These are phyloP conservation scores for Phyllosticta citrichinensis DNA, from an alignment of 2,329 filamentous ascomycete genomes.

Conservation along the genomic window DNA sequence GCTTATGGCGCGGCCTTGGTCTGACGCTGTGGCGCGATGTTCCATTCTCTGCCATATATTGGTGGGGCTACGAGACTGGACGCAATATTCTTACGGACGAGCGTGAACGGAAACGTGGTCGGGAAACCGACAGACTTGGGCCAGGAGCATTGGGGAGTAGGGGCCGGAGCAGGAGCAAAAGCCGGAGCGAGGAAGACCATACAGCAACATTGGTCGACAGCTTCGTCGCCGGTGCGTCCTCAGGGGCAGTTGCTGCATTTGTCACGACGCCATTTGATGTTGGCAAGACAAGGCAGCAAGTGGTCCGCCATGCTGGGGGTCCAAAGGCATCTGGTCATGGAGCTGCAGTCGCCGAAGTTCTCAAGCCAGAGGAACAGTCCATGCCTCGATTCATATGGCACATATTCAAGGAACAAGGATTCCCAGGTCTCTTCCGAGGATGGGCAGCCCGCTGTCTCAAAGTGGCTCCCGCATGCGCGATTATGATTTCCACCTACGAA, in stretches of 20 bases:
- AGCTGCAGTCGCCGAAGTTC: slow-evolving; percentile 23
- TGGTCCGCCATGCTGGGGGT: slow-evolving; percentile 50
- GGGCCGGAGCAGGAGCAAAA: slow-evolving; percentile 27
- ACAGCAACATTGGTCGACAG: slow-evolving; percentile 75
- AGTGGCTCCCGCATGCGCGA: slow-evolving; percentile 90
- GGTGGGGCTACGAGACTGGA: slow-evolving; percentile 91
- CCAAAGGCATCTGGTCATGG: slow-evolving; percentile 10
- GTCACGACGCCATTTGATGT: slow-evolving; percentile 95
- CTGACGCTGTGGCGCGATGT: slow-evolving; percentile 95
- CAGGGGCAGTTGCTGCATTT: slow-evolving; percentile 76
- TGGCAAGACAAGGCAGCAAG: slow-evolving; percentile 89
- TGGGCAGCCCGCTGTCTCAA: slow-evolving; percentile 90
- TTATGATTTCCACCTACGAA: slow-evolving; percentile 99
- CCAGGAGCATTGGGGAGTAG: slow-evolving; percentile 22
- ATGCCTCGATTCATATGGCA: slow-evolving; percentile 82
- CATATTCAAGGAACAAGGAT: slow-evolving; percentile 79
- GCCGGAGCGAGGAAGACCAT: slow-evolving; percentile 59
- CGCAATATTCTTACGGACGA: slow-evolving; percentile 60
- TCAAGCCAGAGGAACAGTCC: slow-evolving; percentile 59
- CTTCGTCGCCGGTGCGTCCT: slow-evolving; percentile 74
- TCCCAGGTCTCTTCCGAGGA: slow-evolving; percentile 73
- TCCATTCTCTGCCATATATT: slow-evolving; percentile 93
- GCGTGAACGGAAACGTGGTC: slow-evolving; percentile 36
- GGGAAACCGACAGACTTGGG: slow-evolving; percentile 24
- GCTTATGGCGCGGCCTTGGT: slow-evolving; percentile 82